Base-by-base conservation (phyloP, 495 filamentous ascomycete species). In the Terfezia claveryi region DNA sequence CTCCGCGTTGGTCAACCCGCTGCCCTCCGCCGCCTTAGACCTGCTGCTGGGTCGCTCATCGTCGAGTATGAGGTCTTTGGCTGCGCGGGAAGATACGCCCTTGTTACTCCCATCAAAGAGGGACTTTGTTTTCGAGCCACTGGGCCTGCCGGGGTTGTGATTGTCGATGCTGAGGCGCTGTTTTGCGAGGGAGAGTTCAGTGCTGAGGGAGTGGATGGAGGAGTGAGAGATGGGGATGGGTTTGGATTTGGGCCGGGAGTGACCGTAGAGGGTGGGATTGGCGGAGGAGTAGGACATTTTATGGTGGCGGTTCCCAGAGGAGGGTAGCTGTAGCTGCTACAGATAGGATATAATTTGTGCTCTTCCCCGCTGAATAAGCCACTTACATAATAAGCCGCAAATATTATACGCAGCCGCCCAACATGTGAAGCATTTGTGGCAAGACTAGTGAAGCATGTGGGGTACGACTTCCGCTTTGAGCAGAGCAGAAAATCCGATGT, bases 201-300 rank as follows among this genome's bases (percentile, higher is more conserved):
- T 80, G 37, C 80, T 75, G 69, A 95, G 94, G 62, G 81, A 76
- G 54, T 92, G 78, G 59, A 78, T 82, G 54, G 81, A 81, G 23
- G 63, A 61, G 50, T 83, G 77, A 36, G 79, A 72, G 50, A 81
- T 75, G 55, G 78, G 73, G 54, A 70, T 74, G 56, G 72, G 71
- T 61, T 75, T 74, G 57, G 71, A 71, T 59, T 80, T 83, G 27
- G 76, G 68, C 20, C 79, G 79, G n/a, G 74, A 76, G 38, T 78
- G 72, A 56, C 85, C 85, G 70, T 94, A 95, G 37, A 95, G 77
- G 59, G 74, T 69, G 23, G 74, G 64, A 55, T 80, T 55, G 12
- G 41, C 41, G 41, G 41, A 46, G 41, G 41, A 8, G 41, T 46
- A 5, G 4, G 41, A 46, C 41, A 46, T 46, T 9, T 32, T 4